A percentile compares a stretch with the other conserved stretches of the same genome.
phyloP scores from a whole-genome alignment of 306 rosid genomes.

The Fragaria vesca region DNA sequence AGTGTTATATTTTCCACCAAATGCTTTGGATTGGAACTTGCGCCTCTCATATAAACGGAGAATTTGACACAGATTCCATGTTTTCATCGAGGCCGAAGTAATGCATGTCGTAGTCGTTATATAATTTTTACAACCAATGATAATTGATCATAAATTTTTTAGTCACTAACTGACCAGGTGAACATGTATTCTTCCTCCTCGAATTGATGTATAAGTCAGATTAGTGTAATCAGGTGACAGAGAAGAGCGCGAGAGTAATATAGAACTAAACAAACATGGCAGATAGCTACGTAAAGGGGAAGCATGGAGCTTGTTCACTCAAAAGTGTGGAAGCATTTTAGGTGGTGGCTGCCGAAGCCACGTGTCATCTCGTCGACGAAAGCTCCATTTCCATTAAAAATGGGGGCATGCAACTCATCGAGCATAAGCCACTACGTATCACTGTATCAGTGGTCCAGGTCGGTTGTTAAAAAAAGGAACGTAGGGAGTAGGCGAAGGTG shows the following conservation, averaged over 20 bases:
- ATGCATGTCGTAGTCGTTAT: no score
- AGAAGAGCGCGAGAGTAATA: neutral
- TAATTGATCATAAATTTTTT: no score
- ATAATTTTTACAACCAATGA: no score
- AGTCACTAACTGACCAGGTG: no score
- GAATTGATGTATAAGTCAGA: neutral
- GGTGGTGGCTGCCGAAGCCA: neutral
- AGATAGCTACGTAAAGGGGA: neutral
- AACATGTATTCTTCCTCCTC: neutral
- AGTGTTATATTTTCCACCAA: no score
- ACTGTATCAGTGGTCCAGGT: neutral
- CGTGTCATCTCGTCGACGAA: neutral
- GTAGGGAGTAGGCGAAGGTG: neutral
- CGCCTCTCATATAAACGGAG: no score
- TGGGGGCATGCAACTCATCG: conserved; percentile 1
- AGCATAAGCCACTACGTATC: conserved; percentile 2
- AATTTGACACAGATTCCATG: no score
- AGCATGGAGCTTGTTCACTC: neutral
- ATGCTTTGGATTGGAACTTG: no score
- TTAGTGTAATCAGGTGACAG: neutral
- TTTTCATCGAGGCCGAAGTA: no score
- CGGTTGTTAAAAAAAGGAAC: neutral
- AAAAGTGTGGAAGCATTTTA: neutral
- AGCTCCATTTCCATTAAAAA: neutral
- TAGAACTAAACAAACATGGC: neutral